phyloP scores from a whole-genome alignment of 352 stramenopile species.

The Pilasporangium apinafurcum region DNA sequence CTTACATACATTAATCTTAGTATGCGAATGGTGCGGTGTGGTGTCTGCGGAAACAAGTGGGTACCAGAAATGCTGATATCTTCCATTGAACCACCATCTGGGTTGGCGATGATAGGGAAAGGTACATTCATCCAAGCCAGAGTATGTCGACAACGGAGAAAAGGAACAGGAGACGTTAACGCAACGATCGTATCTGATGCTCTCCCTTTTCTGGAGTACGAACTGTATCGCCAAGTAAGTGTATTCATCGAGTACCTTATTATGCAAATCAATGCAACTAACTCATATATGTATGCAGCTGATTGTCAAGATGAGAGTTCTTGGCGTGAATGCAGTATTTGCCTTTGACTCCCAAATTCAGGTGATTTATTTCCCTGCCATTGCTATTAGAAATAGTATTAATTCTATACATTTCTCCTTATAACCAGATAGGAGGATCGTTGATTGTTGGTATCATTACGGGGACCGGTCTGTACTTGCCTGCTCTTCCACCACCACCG shows the following conservation, averaged over 20 bases:
- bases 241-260: too few species aligned
- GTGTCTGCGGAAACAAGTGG: slow-evolving; percentile 97
- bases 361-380: too few species aligned
- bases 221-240: slow-evolving; percentile 94
- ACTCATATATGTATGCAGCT: slow-evolving; percentile 25
- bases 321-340: slow-evolving; percentile 97
- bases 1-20: too few species aligned
- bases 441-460: slow-evolving; percentile 89
- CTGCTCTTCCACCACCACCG: slow-evolving; percentile 91
- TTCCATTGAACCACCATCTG: slow-evolving; percentile 79
- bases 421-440: slow-evolving; percentile 68
- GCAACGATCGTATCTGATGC: slow-evolving; percentile 95
- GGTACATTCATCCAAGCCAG: slow-evolving; percentile 95
- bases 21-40: slow-evolving; percentile 96
- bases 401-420: too few species aligned
- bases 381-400: too few species aligned
- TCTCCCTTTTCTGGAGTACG: slow-evolving; percentile 98
- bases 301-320: slow-evolving; percentile 88
- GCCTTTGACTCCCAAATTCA: slow-evolving; percentile 89
- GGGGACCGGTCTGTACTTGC: slow-evolving; percentile 89
- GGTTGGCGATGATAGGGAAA: slow-evolving; percentile 85
- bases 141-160: slow-evolving; percentile 91
- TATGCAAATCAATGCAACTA: too few species aligned
- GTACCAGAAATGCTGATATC: slow-evolving; percentile 94
- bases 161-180: slow-evolving; percentile 92